Percentiles rank a stretch among this genome's conserved stretches.
Evolutionary conservation across 495 filamentous ascomycete genomes (phyloP).

Genomic region (Aspergillus leporis): DNA sequence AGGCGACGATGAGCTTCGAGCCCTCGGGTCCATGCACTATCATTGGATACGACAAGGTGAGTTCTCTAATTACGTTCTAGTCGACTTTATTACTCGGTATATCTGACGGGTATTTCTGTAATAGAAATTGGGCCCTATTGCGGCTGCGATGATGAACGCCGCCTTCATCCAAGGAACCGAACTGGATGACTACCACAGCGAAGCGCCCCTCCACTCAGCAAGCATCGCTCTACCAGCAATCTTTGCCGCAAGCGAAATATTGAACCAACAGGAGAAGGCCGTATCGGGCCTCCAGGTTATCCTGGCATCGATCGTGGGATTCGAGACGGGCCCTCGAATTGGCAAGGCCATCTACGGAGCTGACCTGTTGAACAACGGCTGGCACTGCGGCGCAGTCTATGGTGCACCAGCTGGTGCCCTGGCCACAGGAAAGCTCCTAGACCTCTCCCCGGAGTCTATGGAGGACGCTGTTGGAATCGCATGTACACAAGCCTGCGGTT

Average conservation of each 20-base stretch:
- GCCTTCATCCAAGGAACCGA: constrained; percentile 45
- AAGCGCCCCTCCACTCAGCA: constrained; percentile 40
- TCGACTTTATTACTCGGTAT: too few relatives aligned
- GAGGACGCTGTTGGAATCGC: constrained; percentile 44
- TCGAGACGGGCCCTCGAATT: constrained; percentile 42
- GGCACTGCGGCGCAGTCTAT: constrained; percentile 49
- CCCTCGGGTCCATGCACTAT: too few relatives aligned
- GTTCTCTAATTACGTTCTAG: too few relatives aligned
- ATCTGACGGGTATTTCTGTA: too few relatives aligned
- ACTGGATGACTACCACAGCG: constrained; percentile 44
- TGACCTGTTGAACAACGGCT: constrained; percentile 41
- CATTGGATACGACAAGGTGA: too few relatives aligned
- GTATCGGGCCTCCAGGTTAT: constrained; percentile 28
- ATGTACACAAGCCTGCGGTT: constrained; percentile 40
- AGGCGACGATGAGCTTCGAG: too few relatives aligned
- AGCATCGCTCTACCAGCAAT: constrained; percentile 40
- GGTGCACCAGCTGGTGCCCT: constrained; percentile 40
- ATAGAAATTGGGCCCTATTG: constrained; percentile 27
- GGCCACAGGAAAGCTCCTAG: constrained; percentile 38
- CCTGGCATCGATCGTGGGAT: constrained; percentile 38
- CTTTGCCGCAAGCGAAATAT: constrained; percentile 38
- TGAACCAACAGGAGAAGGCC: too few relatives aligned
- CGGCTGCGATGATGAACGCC: constrained; percentile 43
- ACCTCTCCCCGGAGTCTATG: constrained; percentile 27
- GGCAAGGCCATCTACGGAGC: constrained; percentile 41